Evolutionary conservation across 2,329 filamentous ascomycete genomes (phyloP).

Genomic region (Diaporthe citriasiana): DNA sequence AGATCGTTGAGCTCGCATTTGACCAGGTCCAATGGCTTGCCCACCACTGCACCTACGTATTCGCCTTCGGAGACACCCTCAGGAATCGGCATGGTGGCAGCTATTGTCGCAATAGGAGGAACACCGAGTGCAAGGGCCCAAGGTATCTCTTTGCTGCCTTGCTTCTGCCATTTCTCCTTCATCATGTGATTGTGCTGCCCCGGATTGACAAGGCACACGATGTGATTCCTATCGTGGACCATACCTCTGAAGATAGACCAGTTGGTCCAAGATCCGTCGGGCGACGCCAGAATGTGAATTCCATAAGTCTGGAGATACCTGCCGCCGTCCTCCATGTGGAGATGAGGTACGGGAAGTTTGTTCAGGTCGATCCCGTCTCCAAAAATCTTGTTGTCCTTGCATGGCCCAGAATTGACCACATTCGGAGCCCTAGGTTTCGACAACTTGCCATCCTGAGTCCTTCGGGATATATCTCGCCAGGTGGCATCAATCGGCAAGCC

Average conservation of each 20-base stretch:
- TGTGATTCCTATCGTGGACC: slow-evolving; percentile 59
- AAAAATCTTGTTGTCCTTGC: slow-evolving; percentile 58
- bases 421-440: slow-evolving; percentile 43
- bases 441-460: background rate
- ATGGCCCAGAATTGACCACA: slow-evolving; percentile 54
- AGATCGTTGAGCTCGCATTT: slow-evolving; percentile 67
- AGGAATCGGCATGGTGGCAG: slow-evolving; percentile 62
- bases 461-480: background rate
- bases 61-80: slow-evolving; percentile 62
- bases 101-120: slow-evolving; percentile 64
- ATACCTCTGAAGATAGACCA: slow-evolving; percentile 62
- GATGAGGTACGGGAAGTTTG: slow-evolving; percentile 56
- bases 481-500: background rate
- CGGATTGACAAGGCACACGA: slow-evolving; percentile 58
- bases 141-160: slow-evolving; percentile 58
- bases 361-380: slow-evolving; percentile 58
- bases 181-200: slow-evolving; percentile 63
- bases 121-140: slow-evolving; percentile 64
- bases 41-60: slow-evolving; percentile 63
- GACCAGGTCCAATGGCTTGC: slow-evolving; percentile 60
- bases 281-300: slow-evolving; percentile 61
- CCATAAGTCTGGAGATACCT: slow-evolving; percentile 66
- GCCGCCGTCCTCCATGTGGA: slow-evolving; percentile 62
- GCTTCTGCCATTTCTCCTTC: slow-evolving; percentile 60
- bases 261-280: slow-evolving; percentile 62